Evolutionary conservation across 352 stramenopile species (phyloP), one percentile per base, ranked within the genome.

Genomic region (Thalassiosira hispida): DNA sequence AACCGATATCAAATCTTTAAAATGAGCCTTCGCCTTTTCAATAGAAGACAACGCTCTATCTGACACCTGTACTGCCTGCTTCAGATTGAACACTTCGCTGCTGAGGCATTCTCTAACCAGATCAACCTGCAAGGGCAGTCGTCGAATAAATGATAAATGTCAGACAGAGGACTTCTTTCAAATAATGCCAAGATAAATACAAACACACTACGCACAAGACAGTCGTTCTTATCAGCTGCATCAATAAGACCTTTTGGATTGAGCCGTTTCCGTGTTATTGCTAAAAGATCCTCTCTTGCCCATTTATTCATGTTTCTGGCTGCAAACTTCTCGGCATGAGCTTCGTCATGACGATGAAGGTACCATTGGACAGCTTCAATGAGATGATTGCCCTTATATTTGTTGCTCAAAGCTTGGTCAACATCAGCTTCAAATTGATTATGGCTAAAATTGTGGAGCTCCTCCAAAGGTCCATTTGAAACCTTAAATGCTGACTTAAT

Each of bases 301-400:
- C 38, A 72, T 22, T 57, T 51, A 18, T 33, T 22, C 9, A 79
- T 73, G 14, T 57, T 53, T 22, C 46, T 55, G 25, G 20, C 35
- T 60, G 70, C 70, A 0, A 79, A 52, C n/a, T 73, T 1, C 33
- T 64, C 61, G 33, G 70, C 70, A 61, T 67, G 33, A 33, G 0
- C 14, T 53, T 59, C 52, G 61, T 79, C 70, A 40, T 67, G 31
- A 16, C 22, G 59, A 16, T 57, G 20, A 7, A 61, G 52, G 38
- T 73, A 79, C 70, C 70, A 79, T 27, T 33, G 18, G 25, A 79
- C 23, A 57, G 53, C 60, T 67, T 79, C 70, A n/a, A 73, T 73
- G 6, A 55, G 47, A n/a, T n/a, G n/a, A 27, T 73, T 78, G 11
- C 44, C 12, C 16, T 44, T 67, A 18, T 47, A 79, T 44, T 67